Percentiles rank a stretch among this genome's conserved stretches.
Evolutionary conservation across 129 eudicot genomes (phyloP).

Genomic region (Chrysanthemum seticuspe): DNA sequence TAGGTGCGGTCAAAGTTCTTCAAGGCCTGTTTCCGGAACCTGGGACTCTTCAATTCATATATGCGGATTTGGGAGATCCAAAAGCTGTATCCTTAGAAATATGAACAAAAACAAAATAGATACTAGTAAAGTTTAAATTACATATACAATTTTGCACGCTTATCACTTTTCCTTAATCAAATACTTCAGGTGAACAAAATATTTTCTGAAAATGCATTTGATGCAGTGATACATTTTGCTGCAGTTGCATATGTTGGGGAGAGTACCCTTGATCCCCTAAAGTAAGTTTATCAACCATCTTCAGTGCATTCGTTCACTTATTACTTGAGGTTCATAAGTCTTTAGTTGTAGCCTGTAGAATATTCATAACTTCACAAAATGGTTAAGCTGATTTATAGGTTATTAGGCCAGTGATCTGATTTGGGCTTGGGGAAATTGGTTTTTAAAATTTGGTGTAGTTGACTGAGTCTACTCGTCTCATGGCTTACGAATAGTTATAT

Average conservation of each 20-base stretch:
- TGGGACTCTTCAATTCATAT: constrained; percentile 75
- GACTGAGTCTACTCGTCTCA: no score
- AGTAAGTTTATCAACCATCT: constrained; percentile 36
- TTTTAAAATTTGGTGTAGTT: no score
- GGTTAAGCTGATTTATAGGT: neutral
- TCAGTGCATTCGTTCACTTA: no score
- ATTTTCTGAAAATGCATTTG: constrained; percentile 77
- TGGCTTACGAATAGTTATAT: no score
- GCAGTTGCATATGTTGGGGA: constrained; percentile 94
- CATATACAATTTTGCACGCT: neutral
- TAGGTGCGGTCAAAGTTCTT: constrained; percentile 75
- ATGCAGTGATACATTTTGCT: constrained; percentile 91
- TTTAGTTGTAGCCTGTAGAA: neutral
- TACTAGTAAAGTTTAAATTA: neutral
- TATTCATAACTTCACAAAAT: neutral
- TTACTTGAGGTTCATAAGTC: no score
- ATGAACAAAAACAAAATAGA: neutral
- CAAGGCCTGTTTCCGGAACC: constrained; percentile 70
- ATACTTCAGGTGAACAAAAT: constrained; percentile 54
- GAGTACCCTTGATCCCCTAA: constrained; percentile 76
- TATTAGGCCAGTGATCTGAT: no score
- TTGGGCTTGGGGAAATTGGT: no score
- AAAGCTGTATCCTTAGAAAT: constrained; percentile 58
- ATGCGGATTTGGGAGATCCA: constrained; percentile 80
- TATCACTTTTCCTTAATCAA: constrained; percentile 31